Evolutionary conservation across 441 rosid genomes (phyloP), one percentile per base, ranked within the genome.

Genomic region (Gossypium lobatum): DNA sequence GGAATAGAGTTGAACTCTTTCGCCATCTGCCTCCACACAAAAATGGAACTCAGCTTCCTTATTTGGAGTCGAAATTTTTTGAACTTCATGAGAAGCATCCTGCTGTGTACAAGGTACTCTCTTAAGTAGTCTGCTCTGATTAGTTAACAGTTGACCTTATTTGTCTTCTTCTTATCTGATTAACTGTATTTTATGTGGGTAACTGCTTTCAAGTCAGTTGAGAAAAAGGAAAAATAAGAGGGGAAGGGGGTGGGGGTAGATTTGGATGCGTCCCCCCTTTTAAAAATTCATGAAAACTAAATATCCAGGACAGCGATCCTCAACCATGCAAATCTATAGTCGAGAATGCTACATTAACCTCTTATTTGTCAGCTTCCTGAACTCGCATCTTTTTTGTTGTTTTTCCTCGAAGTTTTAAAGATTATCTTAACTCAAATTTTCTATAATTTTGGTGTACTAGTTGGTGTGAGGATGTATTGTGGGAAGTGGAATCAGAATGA

Each of bases 1-100:
- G 89, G 85, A 93, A 91, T 82, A 90, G 90, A 83, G 95, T 93
- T 69, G 97, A 91, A 75, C 84, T 93, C 73, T 91, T 95, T 70
- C 90, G 90, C 64, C 99, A 93, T 79, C 85, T 95, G 77, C 98
- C 98, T 54, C 99, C 89, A 68, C 92, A 93, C 65, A 98, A 93
- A 76, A 92, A 72, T 50, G 92, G 94, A 76, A 87, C 85, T 57
- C 98, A 85, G 84, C 94, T 88, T 85, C 86, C 93, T 70, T 82
- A 84, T 78, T 84, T 93, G 26, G 89, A 84, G 84, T 78, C 91
- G 31, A 89, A 89, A 77, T 62, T 87, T 67, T 93, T 91, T 82
- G 84, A 82, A 62, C 97, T 93, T 57, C 93, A 87, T 79, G 81
- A 84, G 23, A 82, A 88, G 83, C 99, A 91, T 81, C 99, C 95